Conservation (phyloP, 2,329 filamentous ascomycete species). For the Fusarium sp. region DNA sequence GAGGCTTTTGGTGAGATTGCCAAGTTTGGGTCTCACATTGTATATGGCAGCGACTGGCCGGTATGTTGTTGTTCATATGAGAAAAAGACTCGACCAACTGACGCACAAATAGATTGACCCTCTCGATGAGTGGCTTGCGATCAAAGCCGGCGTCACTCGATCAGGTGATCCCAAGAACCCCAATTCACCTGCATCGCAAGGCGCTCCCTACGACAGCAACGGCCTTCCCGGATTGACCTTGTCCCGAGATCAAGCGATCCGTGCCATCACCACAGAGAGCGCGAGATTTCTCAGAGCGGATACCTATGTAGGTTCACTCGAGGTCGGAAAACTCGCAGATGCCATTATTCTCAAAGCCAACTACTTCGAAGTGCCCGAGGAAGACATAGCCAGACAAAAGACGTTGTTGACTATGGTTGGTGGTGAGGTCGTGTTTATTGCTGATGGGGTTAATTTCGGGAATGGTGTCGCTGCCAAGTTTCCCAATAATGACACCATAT, state of each 20-base stretch:
- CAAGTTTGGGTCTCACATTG: constrained; percentile 11
- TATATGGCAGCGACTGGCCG: constrained; percentile 44
- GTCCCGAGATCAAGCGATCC: constrained; percentile 30
- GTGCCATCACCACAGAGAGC: constrained; percentile 27
- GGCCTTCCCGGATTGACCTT: constrained; percentile 17
- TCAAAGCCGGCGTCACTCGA: constrained; percentile 40
- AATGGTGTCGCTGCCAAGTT: constrained; percentile 28
- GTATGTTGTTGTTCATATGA: constrained; percentile 6
- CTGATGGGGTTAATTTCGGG: constrained; percentile 33
- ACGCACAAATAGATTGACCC: constrained; percentile 32
- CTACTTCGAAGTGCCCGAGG: constrained; percentile 39
- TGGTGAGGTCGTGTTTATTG: constrained; percentile 40
- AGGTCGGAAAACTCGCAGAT: constrained; percentile 43
- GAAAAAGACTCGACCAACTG: fast-evolving
- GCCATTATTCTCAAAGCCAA: constrained; percentile 36
- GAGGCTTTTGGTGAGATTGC: constrained; percentile 37
- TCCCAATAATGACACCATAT: constrained; percentile 13
- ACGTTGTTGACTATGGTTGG: constrained; percentile 43
- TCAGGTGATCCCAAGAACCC: constrained; percentile 40
- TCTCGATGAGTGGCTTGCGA: constrained; percentile 41
- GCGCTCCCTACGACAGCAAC: constrained; percentile 25
- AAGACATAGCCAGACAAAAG: constrained; percentile 41
- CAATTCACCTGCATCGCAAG: constrained; percentile 37
- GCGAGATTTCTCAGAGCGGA: constrained; percentile 37
- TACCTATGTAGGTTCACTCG: constrained; percentile 35